Percentiles rank a stretch among this genome's conserved stretches.
phyloP scores from a whole-genome alignment of 164 flowering plant species.

The Aristolochia californica region DNA sequence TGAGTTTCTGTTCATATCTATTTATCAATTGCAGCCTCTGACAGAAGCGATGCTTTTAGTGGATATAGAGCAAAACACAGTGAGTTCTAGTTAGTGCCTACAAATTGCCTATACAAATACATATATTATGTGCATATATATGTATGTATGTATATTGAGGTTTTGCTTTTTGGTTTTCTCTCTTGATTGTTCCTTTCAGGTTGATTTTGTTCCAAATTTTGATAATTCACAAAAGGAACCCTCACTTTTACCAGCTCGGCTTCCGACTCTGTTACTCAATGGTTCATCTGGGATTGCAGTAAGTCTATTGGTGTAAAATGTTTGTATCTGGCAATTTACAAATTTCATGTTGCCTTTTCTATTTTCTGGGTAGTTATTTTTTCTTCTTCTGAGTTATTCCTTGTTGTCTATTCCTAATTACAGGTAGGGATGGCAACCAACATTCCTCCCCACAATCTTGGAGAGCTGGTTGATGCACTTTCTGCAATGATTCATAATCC shows the following conservation, averaged over 20 bases:
- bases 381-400: conserved; percentile 3
- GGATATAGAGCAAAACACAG: conserved; percentile 78
- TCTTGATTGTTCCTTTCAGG: conserved; percentile 40
- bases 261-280: conserved; percentile 78
- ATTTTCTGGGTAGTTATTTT: neutral
- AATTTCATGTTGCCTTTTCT: neutral
- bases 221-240: conserved; percentile 95
- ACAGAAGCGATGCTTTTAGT: conserved; percentile 85
- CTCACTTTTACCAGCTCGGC: conserved; percentile 78
- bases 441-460: conserved; percentile 99
- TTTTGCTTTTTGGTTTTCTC: neutral
- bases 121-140: neutral
- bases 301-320: neutral
- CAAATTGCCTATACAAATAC: neutral
- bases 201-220: conserved; percentile 88
- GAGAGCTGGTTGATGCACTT: conserved; percentile 90
- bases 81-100: conserved; percentile 15
- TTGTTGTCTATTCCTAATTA: conserved; percentile 5
- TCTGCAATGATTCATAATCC: conserved; percentile 85
- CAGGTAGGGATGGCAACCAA: conserved; percentile 99
- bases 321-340: neutral
- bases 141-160: too few species aligned
- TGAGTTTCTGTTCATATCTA: neutral
- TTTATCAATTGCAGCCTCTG: conserved; percentile 46
- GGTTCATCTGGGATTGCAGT: conserved; percentile 99